Conservation (phyloP, 1,284 basidiomycete genomes). For the Pseudozyma pruni region DNA sequence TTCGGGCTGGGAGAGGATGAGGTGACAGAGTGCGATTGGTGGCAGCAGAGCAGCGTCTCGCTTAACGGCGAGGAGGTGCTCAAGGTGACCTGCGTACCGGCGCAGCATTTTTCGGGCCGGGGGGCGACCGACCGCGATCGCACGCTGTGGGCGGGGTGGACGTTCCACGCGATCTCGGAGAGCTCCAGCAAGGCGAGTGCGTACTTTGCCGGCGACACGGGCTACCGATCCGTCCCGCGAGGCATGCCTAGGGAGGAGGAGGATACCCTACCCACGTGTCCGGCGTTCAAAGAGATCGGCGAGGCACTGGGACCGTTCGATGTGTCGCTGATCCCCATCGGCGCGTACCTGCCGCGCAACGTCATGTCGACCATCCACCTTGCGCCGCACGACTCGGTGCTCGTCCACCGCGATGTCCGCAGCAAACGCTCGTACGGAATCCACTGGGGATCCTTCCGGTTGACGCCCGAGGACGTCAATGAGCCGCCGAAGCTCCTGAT, state of each 20-base stretch:
- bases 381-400: slow-evolving; percentile 51
- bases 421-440: slow-evolving; percentile 46
- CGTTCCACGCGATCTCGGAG: slow-evolving; percentile 30
- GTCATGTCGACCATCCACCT: slow-evolving; percentile 55
- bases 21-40: slow-evolving; percentile 60
- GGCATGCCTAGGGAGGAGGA: slow-evolving; percentile 45
- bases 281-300: slow-evolving; percentile 60
- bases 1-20: slow-evolving; percentile 34
- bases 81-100: slow-evolving; percentile 52
- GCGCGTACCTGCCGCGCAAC: slow-evolving; percentile 58
- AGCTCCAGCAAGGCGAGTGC: slow-evolving; percentile 30
- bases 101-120: slow-evolving; percentile 55
- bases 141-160: slow-evolving; percentile 58
- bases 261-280: slow-evolving; percentile 46
- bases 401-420: slow-evolving; percentile 49
- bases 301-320: slow-evolving; percentile 57
- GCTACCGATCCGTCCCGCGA: slow-evolving; percentile 44
- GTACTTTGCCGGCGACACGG: slow-evolving; percentile 59
- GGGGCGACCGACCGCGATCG: slow-evolving; percentile 39
- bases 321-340: slow-evolving; percentile 54
- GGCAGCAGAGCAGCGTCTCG: slow-evolving; percentile 44
- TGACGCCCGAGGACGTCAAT: slow-evolving; percentile 57
- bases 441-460: slow-evolving; percentile 54
- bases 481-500: slow-evolving; percentile 47
- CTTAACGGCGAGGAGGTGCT: slow-evolving; percentile 15